phyloP scores from a whole-genome alignment of 345 rosid genomes.

The Salix caprea region DNA sequence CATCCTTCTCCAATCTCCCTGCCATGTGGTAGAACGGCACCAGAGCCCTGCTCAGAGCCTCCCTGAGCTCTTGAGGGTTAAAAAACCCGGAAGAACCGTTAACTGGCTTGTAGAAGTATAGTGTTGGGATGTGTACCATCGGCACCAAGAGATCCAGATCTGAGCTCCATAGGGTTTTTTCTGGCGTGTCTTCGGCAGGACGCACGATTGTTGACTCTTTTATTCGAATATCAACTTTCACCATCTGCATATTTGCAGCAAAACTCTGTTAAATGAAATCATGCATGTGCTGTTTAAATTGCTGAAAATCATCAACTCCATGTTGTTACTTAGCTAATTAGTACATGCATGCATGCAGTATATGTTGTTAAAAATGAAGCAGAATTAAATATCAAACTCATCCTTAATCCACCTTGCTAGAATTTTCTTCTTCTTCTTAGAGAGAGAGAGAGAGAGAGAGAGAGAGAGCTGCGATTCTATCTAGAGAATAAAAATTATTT shows the following conservation, averaged over 20 bases:
- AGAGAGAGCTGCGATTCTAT: too few species aligned
- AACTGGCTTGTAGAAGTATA: constrained; percentile 21
- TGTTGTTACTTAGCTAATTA: too few species aligned
- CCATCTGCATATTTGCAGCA: neutral
- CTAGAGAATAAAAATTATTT: too few species aligned
- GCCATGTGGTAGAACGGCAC: constrained; percentile 38
- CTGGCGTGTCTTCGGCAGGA: constrained; percentile 28
- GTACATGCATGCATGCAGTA: too few species aligned
- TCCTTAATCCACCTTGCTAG: too few species aligned
- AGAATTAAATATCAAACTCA: too few species aligned
- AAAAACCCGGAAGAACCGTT: constrained; percentile 14
- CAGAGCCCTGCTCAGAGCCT: constrained; percentile 27
- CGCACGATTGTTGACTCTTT: constrained; percentile 13
- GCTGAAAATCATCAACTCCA: too few species aligned
- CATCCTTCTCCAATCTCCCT: constrained; percentile 25
- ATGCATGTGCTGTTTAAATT: too few species aligned
- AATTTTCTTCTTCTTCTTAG: too few species aligned
- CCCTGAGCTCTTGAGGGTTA: constrained; percentile 15
- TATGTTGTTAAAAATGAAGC: too few species aligned
- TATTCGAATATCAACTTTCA: neutral
- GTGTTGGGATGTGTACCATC: neutral
- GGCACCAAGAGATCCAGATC: constrained; percentile 22
- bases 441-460: too few species aligned
- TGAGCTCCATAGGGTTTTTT: constrained; percentile 17
- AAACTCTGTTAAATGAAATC: too few species aligned